These are phyloP conservation scores for Berberis vulgaris DNA, from an alignment of 164 flowering plant genomes.

Conservation along the genomic window DNA sequence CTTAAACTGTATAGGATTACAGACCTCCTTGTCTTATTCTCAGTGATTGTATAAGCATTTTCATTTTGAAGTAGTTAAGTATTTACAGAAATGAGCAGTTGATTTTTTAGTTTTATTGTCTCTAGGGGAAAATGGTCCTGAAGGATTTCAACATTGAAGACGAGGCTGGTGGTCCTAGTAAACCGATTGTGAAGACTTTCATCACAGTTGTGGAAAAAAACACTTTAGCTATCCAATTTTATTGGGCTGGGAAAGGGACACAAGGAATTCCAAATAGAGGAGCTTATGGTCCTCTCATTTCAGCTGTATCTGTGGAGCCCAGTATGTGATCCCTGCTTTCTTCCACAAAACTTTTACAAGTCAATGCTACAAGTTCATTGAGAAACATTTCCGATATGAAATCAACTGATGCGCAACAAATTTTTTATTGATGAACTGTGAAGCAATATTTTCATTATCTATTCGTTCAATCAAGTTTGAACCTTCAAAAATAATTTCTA, in stretches of 20 bases:
- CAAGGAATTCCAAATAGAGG: constrained; percentile 71
- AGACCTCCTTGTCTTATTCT: not conserved
- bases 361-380: not conserved
- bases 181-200: constrained; percentile 44
- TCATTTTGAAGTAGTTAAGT: too few species aligned
- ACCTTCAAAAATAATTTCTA: too few species aligned
- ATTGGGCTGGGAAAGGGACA: constrained; percentile 87
- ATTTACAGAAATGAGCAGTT: too few species aligned
- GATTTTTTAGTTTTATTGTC: not conserved
- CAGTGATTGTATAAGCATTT: not conserved
- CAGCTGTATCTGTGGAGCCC: constrained; percentile 77
- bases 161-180: constrained; percentile 63
- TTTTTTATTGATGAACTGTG: too few species aligned
- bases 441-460: too few species aligned
- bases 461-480: too few species aligned
- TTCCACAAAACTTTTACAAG: not conserved
- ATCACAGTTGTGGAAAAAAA: constrained; percentile 36
- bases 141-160: constrained; percentile 70
- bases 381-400: not conserved
- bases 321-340: constrained; percentile 32
- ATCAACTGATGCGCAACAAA: too few species aligned
- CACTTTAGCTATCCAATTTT: constrained; percentile 57
- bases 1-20: not conserved
- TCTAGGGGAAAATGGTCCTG: constrained; percentile 50
- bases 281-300: constrained; percentile 79